These are phyloP conservation scores for Podaxis rugospora DNA, from an alignment of 768 basidiomycete genomes.

Conservation along the genomic window DNA sequence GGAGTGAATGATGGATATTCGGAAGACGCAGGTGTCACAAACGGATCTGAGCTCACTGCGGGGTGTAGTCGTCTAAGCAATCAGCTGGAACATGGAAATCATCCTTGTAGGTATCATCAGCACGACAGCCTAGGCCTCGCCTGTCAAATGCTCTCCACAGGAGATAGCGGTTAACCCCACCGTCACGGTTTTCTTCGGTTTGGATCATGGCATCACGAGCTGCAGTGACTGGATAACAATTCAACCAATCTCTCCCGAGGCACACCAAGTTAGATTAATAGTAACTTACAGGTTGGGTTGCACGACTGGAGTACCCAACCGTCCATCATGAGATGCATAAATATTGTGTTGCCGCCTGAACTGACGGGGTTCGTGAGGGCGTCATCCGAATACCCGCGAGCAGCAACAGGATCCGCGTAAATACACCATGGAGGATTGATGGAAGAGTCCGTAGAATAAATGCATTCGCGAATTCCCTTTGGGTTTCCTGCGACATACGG, in stretches of 20 bases:
- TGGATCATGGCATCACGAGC: conserved; percentile 47
- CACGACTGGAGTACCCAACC: background rate
- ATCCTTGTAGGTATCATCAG: conserved; percentile 18
- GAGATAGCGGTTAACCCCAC: conserved; percentile 37
- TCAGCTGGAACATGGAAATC: conserved; percentile 23
- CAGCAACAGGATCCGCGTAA: background rate
- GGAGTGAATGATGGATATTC: too few relatives aligned
- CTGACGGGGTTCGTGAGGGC: background rate
- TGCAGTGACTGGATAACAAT: conserved; percentile 24
- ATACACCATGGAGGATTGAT: conserved; percentile 12
- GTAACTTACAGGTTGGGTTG: conserved; percentile 5
- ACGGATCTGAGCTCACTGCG: background rate
- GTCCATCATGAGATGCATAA: conserved; percentile 3
- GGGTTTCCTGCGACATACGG: conserved; percentile 47
- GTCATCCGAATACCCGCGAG: background rate
- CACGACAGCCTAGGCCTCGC: conserved; percentile 38
- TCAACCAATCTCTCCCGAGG: background rate
- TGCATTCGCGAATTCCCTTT: conserved; percentile 49
- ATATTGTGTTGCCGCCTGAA: conserved; percentile 1
- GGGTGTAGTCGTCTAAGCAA: conserved; percentile 15
- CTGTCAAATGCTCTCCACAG: conserved; percentile 45
- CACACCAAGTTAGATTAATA: too few relatives aligned
- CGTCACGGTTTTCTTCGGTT: conserved; percentile 43
- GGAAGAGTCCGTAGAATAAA: conserved; percentile 49
- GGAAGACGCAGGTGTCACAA: too few relatives aligned